Base-by-base conservation (phyloP, 108 stramenopile genomes). In the Asterionellopsis glacialis region DNA sequence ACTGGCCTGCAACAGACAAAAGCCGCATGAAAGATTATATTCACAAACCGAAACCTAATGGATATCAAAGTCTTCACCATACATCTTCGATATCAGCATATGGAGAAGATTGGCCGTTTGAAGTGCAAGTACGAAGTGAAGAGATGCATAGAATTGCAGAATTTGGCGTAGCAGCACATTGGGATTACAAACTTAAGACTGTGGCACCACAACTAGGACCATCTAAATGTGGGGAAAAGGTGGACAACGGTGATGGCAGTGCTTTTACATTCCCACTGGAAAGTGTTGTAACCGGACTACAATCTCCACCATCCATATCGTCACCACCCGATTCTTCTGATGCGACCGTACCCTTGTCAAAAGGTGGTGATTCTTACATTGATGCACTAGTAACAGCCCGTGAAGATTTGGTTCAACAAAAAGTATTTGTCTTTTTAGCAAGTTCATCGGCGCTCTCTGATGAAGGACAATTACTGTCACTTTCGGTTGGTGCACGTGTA, bases 31-130 rank as follows among this genome's bases (percentile, higher is more conserved):
- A 96, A 53, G 92, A 96, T 71, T 96, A 96, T 58, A 85, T 96
- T 28, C 66, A 64, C 48, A 33, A 61, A 26, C 94, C 95, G 21
- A 96, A 96, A 73, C 55, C 74, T 18, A 96, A 96, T 73, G 95
- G 95, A 18, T 96, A 96, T 69, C 95, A 89, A 57, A 83, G 83
- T 52, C 65, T 96, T 24, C 95, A 96, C 75, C 85, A 91, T 63
- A 94, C 93, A 16, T 84, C 87, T 10, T 40, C 57, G 13, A 72
- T 86, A 10, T 55, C 62, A 25, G 57, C 57, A 18, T 57, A 68
- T 42, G 81, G 80, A 45, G 72, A 73, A 13, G 70, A 80, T 23
- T 86, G 83, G 64, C 84, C 79, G n/a, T 90, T 93, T 60, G 92
- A 93, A 63, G 81, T 93, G 3, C 88, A 94, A 65, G 73, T 95